Evolutionary conservation across 2,329 filamentous ascomycete species (phyloP), one percentile per base, ranked within the genome.

Genomic region (Aureobasidium sp.): DNA sequence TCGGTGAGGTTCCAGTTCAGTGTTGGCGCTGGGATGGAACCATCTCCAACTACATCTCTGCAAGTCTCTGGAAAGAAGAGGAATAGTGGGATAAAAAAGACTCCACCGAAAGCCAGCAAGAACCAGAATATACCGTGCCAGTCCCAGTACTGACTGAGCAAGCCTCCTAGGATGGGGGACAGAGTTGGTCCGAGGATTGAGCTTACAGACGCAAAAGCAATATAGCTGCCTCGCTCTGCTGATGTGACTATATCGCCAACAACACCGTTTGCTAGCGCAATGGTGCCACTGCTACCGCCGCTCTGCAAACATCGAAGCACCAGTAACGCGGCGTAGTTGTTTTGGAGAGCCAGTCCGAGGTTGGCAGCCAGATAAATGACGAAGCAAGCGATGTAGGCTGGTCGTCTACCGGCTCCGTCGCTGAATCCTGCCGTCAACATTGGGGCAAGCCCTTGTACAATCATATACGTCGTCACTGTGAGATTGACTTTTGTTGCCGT

Each of bases 41-140:
- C 82, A 70, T 88, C 82, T 27, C 83, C 84, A 9, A 87, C 84
- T 8, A 87, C 79, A 14, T 70, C 73, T 12, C 78, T 70, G 41
- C 71, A 72, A 1, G 78, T 80, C 64, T 80, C 78, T 0, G 86
- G 87, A 8, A 87, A 77, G 5, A 82, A 76, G 12, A 87, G 66
- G 2, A 80, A 68, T 63, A 84, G 83, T 0, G 83, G 78, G 2
- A 87, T 63, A 31, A 87, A 71, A 71, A 82, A 83, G 0, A 74
- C 72, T 3, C 67, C 71, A 0, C 73, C 70, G 1, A 74, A 73
- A 41, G 89, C 86, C 41, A 82, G 78, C 62, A 87, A 78, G 68
- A 88, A 87, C 86, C 86, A 89, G 67, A 89, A 89, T 62, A 88
- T 84, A 61, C 82, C 79, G n/a, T 82, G 76, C 87, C 87, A 90